Percentiles rank a stretch among this genome's conserved stretches.
Evolutionary conservation across 2,329 filamentous ascomycete species (phyloP).

Genomic region (Xylaria arbuscula): DNA sequence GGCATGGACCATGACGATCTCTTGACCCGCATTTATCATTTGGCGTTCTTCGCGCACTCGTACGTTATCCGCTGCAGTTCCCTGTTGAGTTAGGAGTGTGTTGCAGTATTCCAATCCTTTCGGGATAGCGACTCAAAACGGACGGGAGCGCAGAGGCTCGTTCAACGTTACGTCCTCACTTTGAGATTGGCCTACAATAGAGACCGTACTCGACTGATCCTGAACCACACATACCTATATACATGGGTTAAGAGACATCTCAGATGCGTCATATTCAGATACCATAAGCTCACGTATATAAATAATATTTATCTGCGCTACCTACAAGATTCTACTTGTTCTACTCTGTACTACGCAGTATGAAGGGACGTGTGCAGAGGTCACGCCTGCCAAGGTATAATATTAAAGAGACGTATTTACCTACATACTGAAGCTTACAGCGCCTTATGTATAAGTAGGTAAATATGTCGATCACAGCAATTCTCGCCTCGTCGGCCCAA

Average conservation of each 20-base stretch:
- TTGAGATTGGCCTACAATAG: background rate
- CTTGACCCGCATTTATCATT: background rate
- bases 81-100: conserved; percentile 3
- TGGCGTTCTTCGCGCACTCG: background rate
- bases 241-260: conserved; percentile 7
- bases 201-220: background rate
- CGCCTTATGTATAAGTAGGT: background rate
- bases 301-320: too few relatives aligned
- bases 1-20: conserved; percentile 19
- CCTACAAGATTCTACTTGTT: background rate
- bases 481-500: conserved; percentile 17
- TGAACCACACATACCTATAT: background rate
- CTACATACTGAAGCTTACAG: background rate
- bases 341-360: too few relatives aligned
- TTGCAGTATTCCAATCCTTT: conserved; percentile 28
- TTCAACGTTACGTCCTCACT: conserved; percentile 35
- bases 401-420: too few relatives aligned
- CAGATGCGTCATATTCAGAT: conserved; percentile 10
- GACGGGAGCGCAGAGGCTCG: conserved; percentile 31
- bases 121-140: conserved; percentile 28
- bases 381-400: too few relatives aligned
- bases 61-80: background rate
- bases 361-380: too few relatives aligned
- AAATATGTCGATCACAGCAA: background rate
- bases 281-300: conserved; percentile 18